Evolutionary conservation across 2,329 filamentous ascomycete genomes (phyloP), one percentile per base, ranked within the genome.

Genomic region (Neocucurbitaria cava): DNA sequence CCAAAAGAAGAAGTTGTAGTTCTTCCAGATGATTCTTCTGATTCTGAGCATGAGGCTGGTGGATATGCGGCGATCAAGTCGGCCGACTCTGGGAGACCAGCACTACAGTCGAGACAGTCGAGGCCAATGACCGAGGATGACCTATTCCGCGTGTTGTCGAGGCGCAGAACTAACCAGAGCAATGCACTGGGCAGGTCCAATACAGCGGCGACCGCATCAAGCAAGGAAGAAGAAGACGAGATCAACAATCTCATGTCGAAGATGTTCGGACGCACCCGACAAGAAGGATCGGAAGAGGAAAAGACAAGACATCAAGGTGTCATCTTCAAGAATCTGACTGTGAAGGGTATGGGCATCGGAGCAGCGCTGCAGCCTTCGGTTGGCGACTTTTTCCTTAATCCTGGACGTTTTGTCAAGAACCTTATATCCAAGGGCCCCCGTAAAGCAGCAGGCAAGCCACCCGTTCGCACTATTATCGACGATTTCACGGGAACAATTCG

Each of bases 261-360:
- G 3, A 89, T 91, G 82, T 91, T 91, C 64, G 89, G 89, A 5
- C 77, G 80, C 30, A 83, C 83, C 18, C 81, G 89, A 5, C 87
- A 88, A 61, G 81, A 83, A 40, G 78, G 84, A n/a, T 89, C 86
- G 0, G 85, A 90, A 56, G 87, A 89, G 57, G 88, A 89, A 62
- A 85, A 89, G 68, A 89, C 87, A 0, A 79, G 88, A 20, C 88
- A 91, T 68, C 80, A 89, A 3, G 88, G 88, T 21, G 80, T 90
- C 0, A 85, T 87, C 1, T 90, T 87, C 85, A 79, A 84, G 59
- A 79, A 86, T 50, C 77, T 90, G 42, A 88, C 79, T 0, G 87
- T 90, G 17, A 80, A 86, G 48, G 88, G 84, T 15, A 77, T 85
- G 68, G 83, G 83, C 24, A 77, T 86, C 13, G 85, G 87, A 24